These are phyloP conservation scores for Fraxinus dipetala DNA, from an alignment of 305 asterid species.

Conservation along the genomic window DNA sequence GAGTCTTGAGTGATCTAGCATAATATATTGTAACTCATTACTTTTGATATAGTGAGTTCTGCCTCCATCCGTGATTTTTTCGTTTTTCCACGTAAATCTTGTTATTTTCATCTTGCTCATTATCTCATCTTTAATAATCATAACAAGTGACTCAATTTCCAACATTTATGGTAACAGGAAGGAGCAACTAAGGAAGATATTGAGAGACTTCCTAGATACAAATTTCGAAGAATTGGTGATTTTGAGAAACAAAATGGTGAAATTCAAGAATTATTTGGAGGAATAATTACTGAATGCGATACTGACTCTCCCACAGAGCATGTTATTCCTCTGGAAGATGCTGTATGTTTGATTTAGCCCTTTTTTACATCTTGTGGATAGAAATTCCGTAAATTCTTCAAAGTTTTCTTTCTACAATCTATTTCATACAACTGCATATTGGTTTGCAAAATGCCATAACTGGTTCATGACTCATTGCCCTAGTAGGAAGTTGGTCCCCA, in stretches of 20 bases:
- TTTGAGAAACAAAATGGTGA: slow-evolving; percentile 83
- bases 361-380: not conserved
- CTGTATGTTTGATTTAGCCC: slow-evolving; percentile 47
- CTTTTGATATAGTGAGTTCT: too few species aligned
- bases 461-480: not conserved
- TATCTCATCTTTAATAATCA: too few species aligned
- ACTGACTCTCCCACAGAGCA: slow-evolving; percentile 74
- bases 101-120: too few species aligned
- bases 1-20: too few species aligned
- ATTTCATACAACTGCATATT: not conserved
- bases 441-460: not conserved
- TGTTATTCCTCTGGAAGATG: slow-evolving; percentile 80
- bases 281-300: slow-evolving; percentile 79
- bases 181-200: slow-evolving; percentile 97
- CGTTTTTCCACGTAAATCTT: too few species aligned
- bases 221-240: slow-evolving; percentile 65
- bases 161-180: slow-evolving; percentile 47
- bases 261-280: slow-evolving; percentile 84
- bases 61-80: too few species aligned
- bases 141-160: too few species aligned
- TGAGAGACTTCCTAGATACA: slow-evolving; percentile 80
- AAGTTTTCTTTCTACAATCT: not conserved
- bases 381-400: not conserved
- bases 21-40: too few species aligned
- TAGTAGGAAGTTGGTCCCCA: not conserved